A percentile compares a stretch with the other conserved stretches of the same genome.
phyloP scores from a whole-genome alignment of 192 early-diverging fungal species.

The Coemansia sp. region DNA sequence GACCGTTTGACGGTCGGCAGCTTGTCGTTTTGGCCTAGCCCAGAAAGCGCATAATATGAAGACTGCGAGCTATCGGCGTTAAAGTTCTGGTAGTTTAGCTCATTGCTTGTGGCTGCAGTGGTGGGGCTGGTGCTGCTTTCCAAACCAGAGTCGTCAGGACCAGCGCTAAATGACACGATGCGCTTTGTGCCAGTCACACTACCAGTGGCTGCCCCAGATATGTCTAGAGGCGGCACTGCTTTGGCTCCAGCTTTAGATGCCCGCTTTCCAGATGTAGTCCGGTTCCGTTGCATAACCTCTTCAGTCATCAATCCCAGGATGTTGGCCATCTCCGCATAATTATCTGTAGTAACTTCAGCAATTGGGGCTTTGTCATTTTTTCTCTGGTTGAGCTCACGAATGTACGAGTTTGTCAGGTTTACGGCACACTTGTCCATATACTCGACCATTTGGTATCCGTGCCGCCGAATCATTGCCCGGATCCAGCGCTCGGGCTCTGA shows the following conservation, averaged over 20 bases:
- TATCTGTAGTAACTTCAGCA: not conserved
- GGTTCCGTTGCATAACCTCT: slow-evolving; percentile 12
- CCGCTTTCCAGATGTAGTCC: not conserved
- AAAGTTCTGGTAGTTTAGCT: not conserved
- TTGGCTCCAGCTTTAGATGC: not conserved
- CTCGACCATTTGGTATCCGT: slow-evolving; percentile 27
- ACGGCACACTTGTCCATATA: slow-evolving; percentile 37
- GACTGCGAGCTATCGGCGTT: not conserved
- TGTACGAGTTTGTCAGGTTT: slow-evolving; percentile 32
- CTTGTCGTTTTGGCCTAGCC: not conserved
- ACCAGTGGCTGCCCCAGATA: not conserved
- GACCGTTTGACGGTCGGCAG: slow-evolving; percentile 13
- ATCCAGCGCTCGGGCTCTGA: slow-evolving; percentile 48
- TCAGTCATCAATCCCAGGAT: slow-evolving; percentile 13
- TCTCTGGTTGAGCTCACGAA: slow-evolving; percentile 16
- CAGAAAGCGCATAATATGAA: not conserved
- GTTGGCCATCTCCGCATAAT: not conserved
- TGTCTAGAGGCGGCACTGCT: not conserved
- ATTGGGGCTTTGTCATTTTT: not conserved
- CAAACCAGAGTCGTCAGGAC: not conserved
- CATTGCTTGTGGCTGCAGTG: not conserved
- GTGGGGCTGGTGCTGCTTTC: not conserved
- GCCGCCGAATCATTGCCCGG: slow-evolving; percentile 44
- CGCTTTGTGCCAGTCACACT: slow-evolving; percentile 1
- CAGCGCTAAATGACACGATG: not conserved